These are phyloP conservation scores for Microcera coccophila DNA, from an alignment of 2,329 filamentous ascomycete species.

Conservation along the genomic window DNA sequence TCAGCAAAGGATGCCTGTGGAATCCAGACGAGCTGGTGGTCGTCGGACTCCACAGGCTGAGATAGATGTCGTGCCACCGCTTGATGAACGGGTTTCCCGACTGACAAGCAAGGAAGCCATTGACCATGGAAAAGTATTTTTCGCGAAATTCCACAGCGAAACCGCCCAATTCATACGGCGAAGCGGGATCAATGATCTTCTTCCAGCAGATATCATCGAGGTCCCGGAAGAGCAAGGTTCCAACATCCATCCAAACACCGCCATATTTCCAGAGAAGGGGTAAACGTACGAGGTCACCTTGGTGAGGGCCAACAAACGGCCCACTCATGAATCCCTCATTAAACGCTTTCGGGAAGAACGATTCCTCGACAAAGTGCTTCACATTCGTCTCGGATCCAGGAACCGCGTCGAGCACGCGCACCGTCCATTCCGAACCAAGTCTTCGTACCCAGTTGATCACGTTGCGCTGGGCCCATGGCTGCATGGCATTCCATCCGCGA, in stretches of 20 bases:
- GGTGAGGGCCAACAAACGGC: conserved; percentile 38
- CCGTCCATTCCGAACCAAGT: conserved; percentile 35
- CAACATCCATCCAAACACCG: conserved; percentile 38
- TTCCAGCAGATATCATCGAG: conserved; percentile 35
- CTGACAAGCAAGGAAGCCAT: conserved; percentile 35
- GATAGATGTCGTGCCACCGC: conserved; percentile 36
- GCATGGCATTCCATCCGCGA: conserved; percentile 31
- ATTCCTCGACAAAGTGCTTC: conserved; percentile 29
- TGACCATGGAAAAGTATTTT: conserved; percentile 24
- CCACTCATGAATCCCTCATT: conserved; percentile 38
- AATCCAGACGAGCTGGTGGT: conserved; percentile 27
- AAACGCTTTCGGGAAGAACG: conserved; percentile 35
- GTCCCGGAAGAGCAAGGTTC: conserved; percentile 9
- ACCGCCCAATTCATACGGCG: conserved; percentile 14
- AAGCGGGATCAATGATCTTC: conserved; percentile 18
- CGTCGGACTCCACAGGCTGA: conserved; percentile 28
- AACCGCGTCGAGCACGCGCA: conserved; percentile 34
- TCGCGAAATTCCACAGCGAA: conserved; percentile 14
- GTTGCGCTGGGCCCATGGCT: conserved; percentile 33
- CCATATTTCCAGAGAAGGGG: conserved; percentile 33
- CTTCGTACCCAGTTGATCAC: conserved; percentile 37
- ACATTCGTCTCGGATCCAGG: conserved; percentile 31
- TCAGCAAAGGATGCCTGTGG: conserved; percentile 19
- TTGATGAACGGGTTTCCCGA: conserved; percentile 38
- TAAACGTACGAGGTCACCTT: conserved; percentile 41